Evolutionary conservation across 2,329 filamentous ascomycete species (phyloP).

Genomic region (Cladosporium sphaerospermum): DNA sequence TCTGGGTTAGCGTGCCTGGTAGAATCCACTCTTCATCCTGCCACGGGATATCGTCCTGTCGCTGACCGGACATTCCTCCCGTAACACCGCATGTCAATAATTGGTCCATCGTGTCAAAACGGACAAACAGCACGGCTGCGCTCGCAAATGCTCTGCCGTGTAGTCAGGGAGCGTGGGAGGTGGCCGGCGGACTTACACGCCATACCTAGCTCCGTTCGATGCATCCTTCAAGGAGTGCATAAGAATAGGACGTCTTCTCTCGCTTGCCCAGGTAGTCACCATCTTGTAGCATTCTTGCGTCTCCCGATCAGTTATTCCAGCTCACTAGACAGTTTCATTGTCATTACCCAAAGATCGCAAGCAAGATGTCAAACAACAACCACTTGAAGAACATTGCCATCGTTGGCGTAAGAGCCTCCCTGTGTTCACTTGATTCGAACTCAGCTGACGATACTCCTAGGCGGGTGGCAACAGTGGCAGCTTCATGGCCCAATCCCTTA

Average conservation of each 20-base stretch:
- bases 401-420: constrained; percentile 28
- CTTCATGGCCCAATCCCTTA: constrained; percentile 34
- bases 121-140: too few relatives aligned
- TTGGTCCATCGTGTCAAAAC: too few relatives aligned
- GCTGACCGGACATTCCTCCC: too few relatives aligned
- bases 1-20: not conserved
- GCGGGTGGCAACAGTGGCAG: constrained; percentile 37
- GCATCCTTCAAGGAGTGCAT: not conserved
- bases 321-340: too few relatives aligned
- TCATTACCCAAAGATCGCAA: not conserved
- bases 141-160: too few relatives aligned
- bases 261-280: not conserved
- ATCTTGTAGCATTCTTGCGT: not conserved
- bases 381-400: constrained; percentile 35
- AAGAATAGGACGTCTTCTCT: not conserved
- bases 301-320: too few relatives aligned
- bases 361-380: constrained; percentile 11
- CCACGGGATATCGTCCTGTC: too few relatives aligned
- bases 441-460: constrained; percentile 9
- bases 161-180: too few relatives aligned
- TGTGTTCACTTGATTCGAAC: not conserved
- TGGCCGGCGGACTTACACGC: too few relatives aligned
- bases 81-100: too few relatives aligned
- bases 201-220: too few relatives aligned
- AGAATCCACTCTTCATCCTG: too few relatives aligned